Percentiles rank a stretch among this genome's conserved stretches.
These are phyloP conservation scores for Poronia punctata DNA, from an alignment of 495 filamentous ascomycete genomes.

Conservation along the genomic window DNA sequence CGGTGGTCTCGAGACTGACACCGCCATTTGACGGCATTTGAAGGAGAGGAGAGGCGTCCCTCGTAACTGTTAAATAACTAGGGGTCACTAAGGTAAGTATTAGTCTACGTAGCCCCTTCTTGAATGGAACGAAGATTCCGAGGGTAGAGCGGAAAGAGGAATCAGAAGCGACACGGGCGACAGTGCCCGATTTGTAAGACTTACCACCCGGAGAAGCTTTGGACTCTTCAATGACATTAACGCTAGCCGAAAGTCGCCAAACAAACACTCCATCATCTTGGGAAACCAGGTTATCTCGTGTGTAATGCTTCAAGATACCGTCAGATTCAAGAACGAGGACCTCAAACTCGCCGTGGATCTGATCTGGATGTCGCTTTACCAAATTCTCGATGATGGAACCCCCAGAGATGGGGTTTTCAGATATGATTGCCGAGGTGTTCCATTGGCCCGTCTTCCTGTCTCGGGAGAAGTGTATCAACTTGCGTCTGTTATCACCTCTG, in stretches of 20 bases:
- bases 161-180: too few species aligned
- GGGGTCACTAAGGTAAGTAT: too few species aligned
- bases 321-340: constrained; percentile 14
- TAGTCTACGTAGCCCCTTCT: too few species aligned
- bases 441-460: constrained; percentile 11
- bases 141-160: too few species aligned
- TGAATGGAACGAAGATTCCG: too few species aligned
- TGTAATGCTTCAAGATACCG: constrained; percentile 14
- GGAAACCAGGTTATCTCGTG: constrained; percentile 9
- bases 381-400: constrained; percentile 18
- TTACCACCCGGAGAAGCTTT: too few species aligned
- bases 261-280: background rate
- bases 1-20: constrained; percentile 8
- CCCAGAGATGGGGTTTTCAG: constrained; percentile 5
- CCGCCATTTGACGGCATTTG: constrained; percentile 10
- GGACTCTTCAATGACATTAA: constrained; percentile 1
- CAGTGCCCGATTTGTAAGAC: too few species aligned
- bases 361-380: background rate
- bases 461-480: constrained; percentile 12
- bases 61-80: background rate
- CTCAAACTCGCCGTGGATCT: constrained; percentile 15
- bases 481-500: constrained; percentile 1
- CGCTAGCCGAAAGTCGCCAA: constrained; percentile 7
- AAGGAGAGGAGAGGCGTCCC: constrained; percentile 7
- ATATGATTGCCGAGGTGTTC: constrained; percentile 1